Base-by-base conservation (phyloP, 768 basidiomycete genomes). In the Tulasnella sp. region DNA sequence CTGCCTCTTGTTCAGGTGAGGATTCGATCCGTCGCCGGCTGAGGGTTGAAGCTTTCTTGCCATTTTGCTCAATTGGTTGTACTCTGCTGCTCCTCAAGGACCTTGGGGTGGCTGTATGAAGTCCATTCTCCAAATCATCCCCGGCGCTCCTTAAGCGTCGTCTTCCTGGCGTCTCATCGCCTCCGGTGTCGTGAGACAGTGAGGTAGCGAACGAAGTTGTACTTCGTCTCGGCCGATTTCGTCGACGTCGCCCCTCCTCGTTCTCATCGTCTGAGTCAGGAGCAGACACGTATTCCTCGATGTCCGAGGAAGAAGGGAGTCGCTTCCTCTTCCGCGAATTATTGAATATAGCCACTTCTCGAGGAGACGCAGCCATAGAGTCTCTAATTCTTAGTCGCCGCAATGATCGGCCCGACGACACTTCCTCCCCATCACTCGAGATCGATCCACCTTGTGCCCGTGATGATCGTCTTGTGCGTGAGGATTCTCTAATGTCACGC, bases 11-110 rank as follows among this genome's bases (percentile, higher is more conserved):
- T 31, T 61, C 60, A 15, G 59, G 42, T 10, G 60, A 61, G 9
- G 60, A 55, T 19, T 55, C 27, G 30, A 61, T 48, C 15, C 60
- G 53, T 2, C 31, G 41, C 15, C 60, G 60, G 25, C 55, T 61
- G 15, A 44, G 53, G 5, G 55, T 44, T 24, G 44, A 17, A 48
- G 38, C 24, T 12, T 38, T 19, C 27, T 49, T 59, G 17, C 34
- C 52, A 10, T 57, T 44, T 48, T 21, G 55, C 21, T n/a, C n/a
- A 24, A 8, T 29, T n/a, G n/a, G 22, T 10, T 52, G 29, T 4
- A 5, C 34, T 15, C 34, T 4, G 11, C 50, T n/a, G 27, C 29
- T 59, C 31, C 46, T 29, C 10, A 56, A 42, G 17, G 41, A 15
- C 21, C 57, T n/a, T 31, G 46, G 22, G 17, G 50, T 21, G 8